Evolutionary conservation across 495 filamentous ascomycete species (phyloP), one percentile per base, ranked within the genome.

Genomic region (Bathelium albidoporum): DNA sequence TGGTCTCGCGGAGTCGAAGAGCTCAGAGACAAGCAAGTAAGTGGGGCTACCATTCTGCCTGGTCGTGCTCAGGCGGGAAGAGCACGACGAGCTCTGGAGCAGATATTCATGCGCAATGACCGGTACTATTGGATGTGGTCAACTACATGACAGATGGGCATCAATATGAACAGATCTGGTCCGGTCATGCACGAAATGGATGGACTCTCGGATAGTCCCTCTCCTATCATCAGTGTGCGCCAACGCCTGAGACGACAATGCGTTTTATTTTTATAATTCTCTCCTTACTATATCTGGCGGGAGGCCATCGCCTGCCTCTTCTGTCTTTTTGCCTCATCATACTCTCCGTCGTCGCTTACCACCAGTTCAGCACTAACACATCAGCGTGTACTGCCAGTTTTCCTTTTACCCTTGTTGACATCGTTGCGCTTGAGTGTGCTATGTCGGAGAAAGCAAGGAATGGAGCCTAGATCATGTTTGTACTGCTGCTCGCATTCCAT

Each of bases 261-360:
- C 7, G 34, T 5, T 39, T 39, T 39, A 5, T 39, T 39, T 14
- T 39, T 39, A 5, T 39, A 39, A 11, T 55, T 29, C 29, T 24
- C 24, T 55, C 43, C 9, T 22, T 60, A 16, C 26, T 22, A 60
- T n/a, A 60, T 31, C 55, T 59, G 58, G 58, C 58, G n/a, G 58
- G 58, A 2, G 58, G 55, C 43, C 43, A 9, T 49, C 20, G 43
- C 43, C 10, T 49, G 3, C 18, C 4, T 20, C n/a, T 18, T 3
- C 4, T 14, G 43, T 49, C 43, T n/a, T 20, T 49, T 18, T 49
- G 43, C 43, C 43, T 3, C 10, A 18, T 49, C 43, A 49, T 5
- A 49, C 18, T 11, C n/a, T 49, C 43, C 43, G 34, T 14, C 43
- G n/a, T 49, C 18, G 16, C 49, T 29, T 24, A 29, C 22, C 2